Base-by-base conservation (phyloP, 495 filamentous ascomycete species). In the Cercophora samala region DNA sequence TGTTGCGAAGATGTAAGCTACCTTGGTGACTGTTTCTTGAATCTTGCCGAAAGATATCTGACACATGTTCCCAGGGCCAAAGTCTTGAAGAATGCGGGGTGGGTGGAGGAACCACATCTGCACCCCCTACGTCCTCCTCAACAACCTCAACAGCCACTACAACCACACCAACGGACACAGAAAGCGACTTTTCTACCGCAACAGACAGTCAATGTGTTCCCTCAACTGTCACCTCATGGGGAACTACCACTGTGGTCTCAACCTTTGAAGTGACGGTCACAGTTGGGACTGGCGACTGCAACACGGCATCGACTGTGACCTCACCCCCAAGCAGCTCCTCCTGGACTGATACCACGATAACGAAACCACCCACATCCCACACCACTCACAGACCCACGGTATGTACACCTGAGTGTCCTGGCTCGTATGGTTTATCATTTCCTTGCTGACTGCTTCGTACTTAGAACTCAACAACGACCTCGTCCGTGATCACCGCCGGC, bases 1-100 rank as follows among this genome's bases (percentile, higher is more conserved):
- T 76, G 74, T 22, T 76, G 74, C 51, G 65, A 71, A 53, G 56
- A 76, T 68, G 74, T 72, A 59, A 65, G 74, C 58, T 4, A 18
- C n/a, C n/a, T n/a, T n/a, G n/a, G 15, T 2, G 5, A 46, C 37
- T 15, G 58, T 23, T 9, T 55, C 15, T 2, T 58, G 19, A 19
- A 1, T 3, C n/a, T 11, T 56, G 13, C 23, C 32, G 18, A 6
- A 19, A 18, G 22, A 21, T 25, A 4, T 4, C 2, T 5, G 64
- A 70, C 26, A 61, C 70, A 55, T 11, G 13, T 58, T 11, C 15
- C 25, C 23, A 73, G 71, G 72, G 69, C 15, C 72, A 73, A 69
- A 71, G 67, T 60, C 46, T 71, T n/a, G 72, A 73, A 56, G 72
- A 73, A 46, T 73, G 72, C 52, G 69, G 72, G 15, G 66, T 70